Evolutionary conservation across 306 rosid genomes (phyloP), one percentile per base, ranked within the genome.

Genomic region (Luffa acutangula): DNA sequence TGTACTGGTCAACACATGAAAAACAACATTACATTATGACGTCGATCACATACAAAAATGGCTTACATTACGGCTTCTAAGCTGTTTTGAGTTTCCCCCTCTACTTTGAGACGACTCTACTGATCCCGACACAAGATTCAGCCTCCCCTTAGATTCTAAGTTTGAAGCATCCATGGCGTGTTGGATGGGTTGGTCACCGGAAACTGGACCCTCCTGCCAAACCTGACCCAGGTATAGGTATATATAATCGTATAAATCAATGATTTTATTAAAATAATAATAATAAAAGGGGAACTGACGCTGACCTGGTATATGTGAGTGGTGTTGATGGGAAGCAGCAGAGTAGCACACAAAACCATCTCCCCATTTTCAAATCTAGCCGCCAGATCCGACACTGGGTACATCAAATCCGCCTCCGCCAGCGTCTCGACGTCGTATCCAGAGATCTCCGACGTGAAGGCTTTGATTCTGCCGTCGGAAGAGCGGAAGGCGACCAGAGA

Each of bases 171-270:
- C 18, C 3, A 0, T 0, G 0, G 0, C 1, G 75, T 90, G 95
- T 0, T 0, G 0, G 21, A 1, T 1, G 8, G 84, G 89, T 3
- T 75, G 5, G 17, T 62, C 15, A 6, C 86, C 84, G 25, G 85
- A 65, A 60, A 88, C 11, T 21, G 87, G 39, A n/a, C 97, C 97
- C 59, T 84, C 78, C 65, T 93, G 91, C 93, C 98, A 93, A 59
- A 90, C 87, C 71, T 25, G 31, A 25, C 0, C 31, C 31, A 25
- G 31, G 31, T 25, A 25, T 25, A 25, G 31, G n/a, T n/a, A n/a
- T n/a, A n/a, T n/a, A n/a, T n/a, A n/a, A n/a, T 25, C 31, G 31
- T 25, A 25, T 25, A 25, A 25, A 25, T 25, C 31, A n/a, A n/a
- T n/a, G n/a, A n/a, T n/a, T n/a, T n/a, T n/a, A n/a, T n/a, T n/a